Evolutionary conservation across 2,329 filamentous ascomycete species (phyloP).

Genomic region (Moelleriella libera): DNA sequence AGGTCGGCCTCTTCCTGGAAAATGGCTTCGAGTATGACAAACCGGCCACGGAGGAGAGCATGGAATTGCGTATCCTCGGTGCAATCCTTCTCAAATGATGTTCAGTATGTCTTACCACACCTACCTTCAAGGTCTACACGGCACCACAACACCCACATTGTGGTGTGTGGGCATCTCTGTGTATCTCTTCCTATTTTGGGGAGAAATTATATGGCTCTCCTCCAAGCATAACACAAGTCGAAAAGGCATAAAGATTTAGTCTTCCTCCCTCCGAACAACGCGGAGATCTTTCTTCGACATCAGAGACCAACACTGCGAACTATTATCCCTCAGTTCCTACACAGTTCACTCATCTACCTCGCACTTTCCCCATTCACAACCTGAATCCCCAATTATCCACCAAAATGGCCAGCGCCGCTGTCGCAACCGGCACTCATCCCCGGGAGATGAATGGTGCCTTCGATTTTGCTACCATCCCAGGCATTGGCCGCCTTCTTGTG

Average conservation of each 20-base stretch:
- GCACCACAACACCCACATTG: background rate
- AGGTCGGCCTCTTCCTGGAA: constrained; percentile 3
- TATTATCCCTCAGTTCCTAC: background rate
- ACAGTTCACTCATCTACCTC: background rate
- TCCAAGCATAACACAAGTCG: background rate
- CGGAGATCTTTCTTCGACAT: background rate
- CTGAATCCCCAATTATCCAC: background rate
- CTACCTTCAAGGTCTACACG: background rate
- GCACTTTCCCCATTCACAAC: background rate
- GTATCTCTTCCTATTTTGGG: background rate
- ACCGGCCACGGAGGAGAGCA: background rate
- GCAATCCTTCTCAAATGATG: background rate
- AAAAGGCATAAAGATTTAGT: background rate
- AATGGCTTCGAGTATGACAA: constrained; percentile 2
- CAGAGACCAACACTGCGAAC: background rate
- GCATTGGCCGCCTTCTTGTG: background rate
- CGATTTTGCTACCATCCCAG: background rate
- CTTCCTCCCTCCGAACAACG: background rate
- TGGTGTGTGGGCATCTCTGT: background rate
- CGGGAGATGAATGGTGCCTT: background rate
- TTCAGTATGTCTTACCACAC: background rate
- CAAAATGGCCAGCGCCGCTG: background rate
- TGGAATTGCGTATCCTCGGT: background rate
- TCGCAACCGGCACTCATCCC: background rate
- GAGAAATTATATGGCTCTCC: background rate